Evolutionary conservation across 2,329 filamentous ascomycete genomes (phyloP).

Genomic region (Xylaria sp.): DNA sequence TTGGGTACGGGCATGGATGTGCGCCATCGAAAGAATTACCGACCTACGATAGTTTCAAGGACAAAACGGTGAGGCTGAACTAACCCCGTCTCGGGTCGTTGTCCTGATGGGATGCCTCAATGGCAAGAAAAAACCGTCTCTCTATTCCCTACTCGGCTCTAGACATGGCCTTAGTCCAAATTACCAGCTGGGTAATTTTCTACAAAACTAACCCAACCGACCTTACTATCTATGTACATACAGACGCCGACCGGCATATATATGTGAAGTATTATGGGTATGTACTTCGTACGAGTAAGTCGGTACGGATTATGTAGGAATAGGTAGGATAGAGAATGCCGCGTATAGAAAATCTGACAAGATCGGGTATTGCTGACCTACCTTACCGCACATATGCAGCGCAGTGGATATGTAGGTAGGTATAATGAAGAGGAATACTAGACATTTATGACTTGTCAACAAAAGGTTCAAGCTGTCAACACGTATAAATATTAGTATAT

Average conservation of each 20-base stretch:
- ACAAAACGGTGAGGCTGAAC: not conserved
- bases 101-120: not conserved
- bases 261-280: not conserved
- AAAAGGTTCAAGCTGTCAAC: not conserved
- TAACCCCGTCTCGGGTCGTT: not conserved
- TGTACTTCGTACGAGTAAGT: too few species aligned
- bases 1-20: too few species aligned
- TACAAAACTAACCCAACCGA: not conserved
- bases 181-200: too few species aligned
- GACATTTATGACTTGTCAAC: not conserved
- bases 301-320: too few species aligned
- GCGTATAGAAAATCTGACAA: not conserved
- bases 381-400: not conserved
- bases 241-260: not conserved
- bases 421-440: not conserved
- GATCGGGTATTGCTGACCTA: not conserved
- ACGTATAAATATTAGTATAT: not conserved
- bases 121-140: not conserved
- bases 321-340: too few species aligned
- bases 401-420: not conserved
- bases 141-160: not conserved
- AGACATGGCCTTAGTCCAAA: too few species aligned
- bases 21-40: too few species aligned
- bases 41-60: too few species aligned
- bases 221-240: not conserved